Evolutionary conservation across 225 moss, liverwort and hornwort genomes (phyloP).

Genomic region (Bryoerythrophyllum caledonicum): DNA sequence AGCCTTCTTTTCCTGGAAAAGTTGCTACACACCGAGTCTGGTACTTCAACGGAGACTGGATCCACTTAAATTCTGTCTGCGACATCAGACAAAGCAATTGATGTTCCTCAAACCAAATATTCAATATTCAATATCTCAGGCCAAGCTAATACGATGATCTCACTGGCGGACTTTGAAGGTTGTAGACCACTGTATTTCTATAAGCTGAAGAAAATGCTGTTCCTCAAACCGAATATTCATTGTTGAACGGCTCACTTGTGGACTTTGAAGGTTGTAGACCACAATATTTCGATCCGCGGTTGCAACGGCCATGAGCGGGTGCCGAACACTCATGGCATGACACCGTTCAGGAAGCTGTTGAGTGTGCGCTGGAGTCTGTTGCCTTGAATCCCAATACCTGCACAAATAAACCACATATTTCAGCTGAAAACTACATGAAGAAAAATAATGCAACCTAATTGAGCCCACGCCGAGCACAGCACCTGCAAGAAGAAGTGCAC

Average conservation of each 20-base stretch:
- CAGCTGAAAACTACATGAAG: neutral
- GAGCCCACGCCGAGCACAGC: slow-evolving; percentile 76
- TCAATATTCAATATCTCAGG: neutral
- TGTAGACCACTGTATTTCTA: slow-evolving; percentile 85
- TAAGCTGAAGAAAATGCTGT: slow-evolving; percentile 48
- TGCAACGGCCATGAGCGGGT: slow-evolving; percentile 97
- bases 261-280: slow-evolving; percentile 86
- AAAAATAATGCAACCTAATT: neutral
- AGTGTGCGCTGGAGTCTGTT: slow-evolving; percentile 85
- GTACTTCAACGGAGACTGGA: slow-evolving; percentile 88
- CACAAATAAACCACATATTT: slow-evolving; percentile 5
- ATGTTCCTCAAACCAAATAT: neutral
- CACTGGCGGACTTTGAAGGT: slow-evolving; percentile 80
- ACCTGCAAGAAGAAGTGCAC: slow-evolving; percentile 59
- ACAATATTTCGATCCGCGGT: slow-evolving; percentile 86
- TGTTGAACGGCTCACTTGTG: slow-evolving; percentile 54
- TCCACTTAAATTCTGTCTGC: slow-evolving; percentile 87
- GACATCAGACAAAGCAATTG: neutral
- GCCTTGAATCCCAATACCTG: slow-evolving; percentile 93
- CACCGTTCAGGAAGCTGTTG: slow-evolving; percentile 86
- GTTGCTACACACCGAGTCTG: slow-evolving; percentile 96
- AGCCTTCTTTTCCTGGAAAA: slow-evolving; percentile 93
- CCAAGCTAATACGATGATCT: neutral
- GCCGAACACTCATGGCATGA: slow-evolving; percentile 95
- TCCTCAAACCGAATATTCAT: no score